Base-by-base conservation (phyloP, 2,329 filamentous ascomycete species). In the Aspergillus spinulosporus region DNA sequence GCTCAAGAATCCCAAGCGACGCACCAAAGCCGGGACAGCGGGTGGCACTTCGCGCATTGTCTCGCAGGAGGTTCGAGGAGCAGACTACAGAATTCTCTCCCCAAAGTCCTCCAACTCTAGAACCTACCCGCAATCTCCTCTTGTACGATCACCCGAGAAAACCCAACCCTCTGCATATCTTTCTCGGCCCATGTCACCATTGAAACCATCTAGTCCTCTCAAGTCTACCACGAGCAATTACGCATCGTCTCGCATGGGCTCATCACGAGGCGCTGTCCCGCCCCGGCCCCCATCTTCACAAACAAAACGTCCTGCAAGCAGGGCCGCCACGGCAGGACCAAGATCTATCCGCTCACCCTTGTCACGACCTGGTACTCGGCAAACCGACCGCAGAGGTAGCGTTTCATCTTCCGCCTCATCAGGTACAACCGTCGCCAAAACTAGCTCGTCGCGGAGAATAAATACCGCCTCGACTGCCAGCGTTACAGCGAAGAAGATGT, bases 51-150 rank as follows among this genome's bases (percentile, higher is more conserved):
- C 74, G 8, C 77, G 74, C 56, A 73, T 69, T 52, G 74, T 68
- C 54, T 78, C 74, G 15, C 76, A 75, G 57, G 78, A 59, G 65
- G 74, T 63, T 68, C 74, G 64, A 66, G 78, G 60, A 66, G 77
- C 62, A 72, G 83, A 59, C 75, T 80, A 49, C 81, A 88, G 71
- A 28, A 82, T 95, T 37, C 80, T 96, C 2, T 96, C 92, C 1
- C 91, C 91, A 1, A 88, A 89, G 51, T 92, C 90, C 0, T 87
- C 88, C 57, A 96, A 96, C 68, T 88, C 89, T 4, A 85, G 89
- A 50, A 81, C 88, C 12, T 77, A 83, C 21, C 83, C 83, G 15
- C 82, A 84, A 48, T 83, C 82, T 1, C 82, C 81, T 1, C 66
- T 81, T 54, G 74, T 76, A 72, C 62, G 68, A 8, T 74, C 74